Evolutionary conservation across 176 grass and related monocot species (phyloP), one percentile per base, ranked within the genome.

Genomic region (Triticum turgidum): DNA sequence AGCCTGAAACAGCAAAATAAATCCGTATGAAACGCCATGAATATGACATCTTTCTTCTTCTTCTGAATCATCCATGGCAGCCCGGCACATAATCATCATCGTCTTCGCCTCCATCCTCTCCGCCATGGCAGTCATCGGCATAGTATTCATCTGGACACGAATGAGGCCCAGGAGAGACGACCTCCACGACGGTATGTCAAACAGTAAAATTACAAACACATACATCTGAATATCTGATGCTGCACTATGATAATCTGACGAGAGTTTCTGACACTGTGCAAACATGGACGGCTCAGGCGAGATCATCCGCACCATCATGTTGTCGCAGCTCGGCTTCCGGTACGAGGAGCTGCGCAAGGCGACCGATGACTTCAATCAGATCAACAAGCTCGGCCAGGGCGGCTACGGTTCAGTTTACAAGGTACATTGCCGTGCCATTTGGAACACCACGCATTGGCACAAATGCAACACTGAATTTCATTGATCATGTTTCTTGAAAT

Each of bases 371-470:
- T 97, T 97, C 71, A 79, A 74, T 61, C 92, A 92, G 73, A 91
- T 65, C 63, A 94, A 97, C 84, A 94, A 94, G 83, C 77, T 97
- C 18, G 92, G 95, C 15, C 92, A 97, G 89, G 95, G 95, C 0
- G 95, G 92, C 51, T 97, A 86, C 35, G 95, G 95, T 9, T 86
- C 95, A 20, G 95, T 97, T 0, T 97, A 97, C 83, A 97, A 91
- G 94, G 94, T 96, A 86, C 33, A 51, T 9, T 24, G 61, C 56
- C 49, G 17, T 24, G 61, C 32, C 12, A 52, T 18, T 5, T 71
- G 20, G 9, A 56, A 39, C 64, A 52, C 6, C 27, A 14, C 8
- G 22, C 29, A 21, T 6, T 65, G 52, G 52, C 52, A 18, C 52
- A 56, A 56, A 20, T 24, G 37, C 5, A 65, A 11, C 37, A 65